Evolutionary conservation across 2,329 filamentous ascomycete genomes (phyloP).

Genomic region (Claviceps sp.): DNA sequence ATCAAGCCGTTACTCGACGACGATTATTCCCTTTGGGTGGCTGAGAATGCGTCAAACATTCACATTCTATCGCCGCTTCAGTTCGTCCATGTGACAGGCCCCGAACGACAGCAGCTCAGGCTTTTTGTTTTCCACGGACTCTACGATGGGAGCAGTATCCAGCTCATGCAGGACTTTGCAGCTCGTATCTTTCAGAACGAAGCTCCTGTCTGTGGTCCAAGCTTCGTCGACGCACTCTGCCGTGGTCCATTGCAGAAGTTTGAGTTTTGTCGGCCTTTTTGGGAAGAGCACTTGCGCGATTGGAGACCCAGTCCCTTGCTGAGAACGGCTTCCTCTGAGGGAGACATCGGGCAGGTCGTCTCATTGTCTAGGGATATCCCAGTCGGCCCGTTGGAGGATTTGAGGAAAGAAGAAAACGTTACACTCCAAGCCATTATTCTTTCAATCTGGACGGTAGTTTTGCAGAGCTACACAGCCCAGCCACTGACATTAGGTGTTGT

Average conservation of each 20-base stretch:
- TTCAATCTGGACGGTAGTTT: slow-evolving; percentile 54
- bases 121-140: slow-evolving; percentile 59
- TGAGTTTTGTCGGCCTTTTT: slow-evolving; percentile 42
- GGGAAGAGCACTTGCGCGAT: slow-evolving; percentile 42
- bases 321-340: slow-evolving; percentile 1
- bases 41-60: slow-evolving; percentile 34
- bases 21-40: slow-evolving; percentile 37
- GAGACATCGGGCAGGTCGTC: slow-evolving; percentile 5
- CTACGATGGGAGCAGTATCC: slow-evolving; percentile 74
- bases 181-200: slow-evolving; percentile 10
- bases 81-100: slow-evolving; percentile 25
- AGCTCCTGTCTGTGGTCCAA: slow-evolving; percentile 24
- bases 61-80: slow-evolving; percentile 39
- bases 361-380: slow-evolving; percentile 16
- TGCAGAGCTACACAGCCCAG: slow-evolving; percentile 36
- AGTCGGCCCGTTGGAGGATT: slow-evolving; percentile 31
- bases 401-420: slow-evolving; percentile 49
- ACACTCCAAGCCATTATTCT: slow-evolving; percentile 72
- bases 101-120: slow-evolving; percentile 1
- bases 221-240: slow-evolving; percentile 54
- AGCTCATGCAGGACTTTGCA: slow-evolving; percentile 50
- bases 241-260: slow-evolving; percentile 51
- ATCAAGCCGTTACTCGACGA: slow-evolving; percentile 21
- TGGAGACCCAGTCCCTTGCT: slow-evolving; percentile 10
- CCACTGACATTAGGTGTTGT: slow-evolving; percentile 56